Conservation (phyloP, 257 asterid genomes). For the Plantago major region DNA sequence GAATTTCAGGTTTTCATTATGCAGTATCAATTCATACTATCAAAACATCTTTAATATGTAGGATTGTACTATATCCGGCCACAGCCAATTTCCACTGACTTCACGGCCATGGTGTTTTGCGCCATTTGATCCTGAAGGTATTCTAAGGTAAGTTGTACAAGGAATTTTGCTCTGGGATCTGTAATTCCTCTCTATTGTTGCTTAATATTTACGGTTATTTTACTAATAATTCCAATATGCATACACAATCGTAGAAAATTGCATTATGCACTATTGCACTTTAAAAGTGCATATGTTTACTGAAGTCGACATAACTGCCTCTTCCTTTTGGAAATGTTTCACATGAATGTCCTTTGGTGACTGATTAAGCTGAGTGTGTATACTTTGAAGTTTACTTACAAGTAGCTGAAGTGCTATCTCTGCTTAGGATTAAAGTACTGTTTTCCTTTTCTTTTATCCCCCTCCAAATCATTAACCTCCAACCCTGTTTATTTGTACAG, state of each 20-base stretch:
- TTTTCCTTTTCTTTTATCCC: too few species aligned
- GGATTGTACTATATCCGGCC: conserved; percentile 57
- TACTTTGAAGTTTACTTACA: too few species aligned
- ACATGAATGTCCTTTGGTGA: too few species aligned
- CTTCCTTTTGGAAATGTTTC: too few species aligned
- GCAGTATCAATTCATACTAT: conserved; percentile 19
- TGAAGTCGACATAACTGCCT: too few species aligned
- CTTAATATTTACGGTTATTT: background rate
- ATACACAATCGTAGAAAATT: too few species aligned
- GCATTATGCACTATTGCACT: too few species aligned
- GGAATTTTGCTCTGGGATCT: conserved; percentile 2
- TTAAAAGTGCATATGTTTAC: too few species aligned
- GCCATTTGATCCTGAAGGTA: conserved; percentile 93
- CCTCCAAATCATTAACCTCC: too few species aligned
- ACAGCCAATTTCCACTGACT: conserved; percentile 34
- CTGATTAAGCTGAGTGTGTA: too few species aligned
- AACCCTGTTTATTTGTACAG: conserved; percentile 38
- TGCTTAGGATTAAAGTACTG: too few species aligned
- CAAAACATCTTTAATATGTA: conserved; percentile 22
- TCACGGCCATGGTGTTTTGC: conserved; percentile 67
- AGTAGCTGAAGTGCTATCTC: too few species aligned
- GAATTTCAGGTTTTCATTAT: conserved; percentile 10
- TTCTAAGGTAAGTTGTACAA: conserved; percentile 54
- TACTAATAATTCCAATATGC: background rate
- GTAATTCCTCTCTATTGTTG: background rate